These are phyloP conservation scores for Helminthosporium solani DNA, from an alignment of 2,329 filamentous ascomycete species.

Conservation along the genomic window DNA sequence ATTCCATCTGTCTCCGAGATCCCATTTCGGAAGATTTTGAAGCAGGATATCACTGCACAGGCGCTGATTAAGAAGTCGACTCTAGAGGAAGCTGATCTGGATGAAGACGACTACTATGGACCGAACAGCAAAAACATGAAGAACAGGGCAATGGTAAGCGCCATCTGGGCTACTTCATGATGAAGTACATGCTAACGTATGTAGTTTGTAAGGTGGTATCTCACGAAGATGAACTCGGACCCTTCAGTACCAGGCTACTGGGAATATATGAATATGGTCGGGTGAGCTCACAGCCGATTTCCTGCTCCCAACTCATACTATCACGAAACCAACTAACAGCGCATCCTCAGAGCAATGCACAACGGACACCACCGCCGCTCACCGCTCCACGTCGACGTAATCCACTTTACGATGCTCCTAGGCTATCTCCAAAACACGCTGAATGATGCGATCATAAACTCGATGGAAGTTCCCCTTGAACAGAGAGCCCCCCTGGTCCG, in stretches of 20 bases:
- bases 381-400: slow-evolving; percentile 6
- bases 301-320: not conserved
- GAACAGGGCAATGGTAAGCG: slow-evolving; percentile 3
- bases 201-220: slow-evolving; percentile 8
- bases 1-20: slow-evolving; percentile 6
- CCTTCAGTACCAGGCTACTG: slow-evolving; percentile 4
- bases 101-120: slow-evolving; percentile 9
- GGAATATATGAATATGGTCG: slow-evolving; percentile 10
- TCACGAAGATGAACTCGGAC: slow-evolving; percentile 7
- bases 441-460: slow-evolving; percentile 6
- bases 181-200: not conserved
- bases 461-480: not conserved
- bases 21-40: slow-evolving; percentile 3
- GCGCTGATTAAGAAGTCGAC: slow-evolving; percentile 4
- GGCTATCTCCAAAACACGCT: slow-evolving; percentile 6
- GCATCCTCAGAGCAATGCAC: slow-evolving; percentile 2
- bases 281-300: too few relatives aligned
- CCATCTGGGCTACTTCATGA: not conserved
- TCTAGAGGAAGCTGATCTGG: slow-evolving; percentile 1
- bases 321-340: not conserved
- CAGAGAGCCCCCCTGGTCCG: slow-evolving; percentile 4
- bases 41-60: slow-evolving; percentile 7
- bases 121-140: slow-evolving; percentile 5
- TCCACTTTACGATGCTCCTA: slow-evolving; percentile 7
- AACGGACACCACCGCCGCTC: slow-evolving; percentile 2